Base-by-base conservation (phyloP, 345 rosid genomes). In the Cardiospermum halicacabum region DNA sequence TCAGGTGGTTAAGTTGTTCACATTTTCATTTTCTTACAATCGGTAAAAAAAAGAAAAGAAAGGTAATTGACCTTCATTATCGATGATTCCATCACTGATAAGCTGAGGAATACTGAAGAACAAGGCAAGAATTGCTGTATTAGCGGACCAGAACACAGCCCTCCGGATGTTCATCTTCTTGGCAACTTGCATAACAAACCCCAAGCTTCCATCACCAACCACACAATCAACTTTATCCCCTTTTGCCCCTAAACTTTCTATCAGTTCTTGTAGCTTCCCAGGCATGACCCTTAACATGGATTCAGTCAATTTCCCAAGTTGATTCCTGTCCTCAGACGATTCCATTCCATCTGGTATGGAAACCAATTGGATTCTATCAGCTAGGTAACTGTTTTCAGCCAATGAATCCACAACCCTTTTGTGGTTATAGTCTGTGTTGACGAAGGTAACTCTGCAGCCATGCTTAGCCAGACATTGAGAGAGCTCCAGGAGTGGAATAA, bases 11-110 rank as follows among this genome's bases (percentile, higher is more conserved):
- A 74, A 25, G 12, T 11, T 39, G 43, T 9, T 2, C 43, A 39
- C n/a, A n/a, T n/a, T 15, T 39, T n/a, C n/a, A n/a, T n/a, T n/a
- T n/a, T n/a, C n/a, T 39, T 39, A 3, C 10, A 15, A 39, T 39
- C 12, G 13, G 12, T 9, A 39, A 39, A 39, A 3, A 39, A 39
- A 15, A 15, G 31, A 19, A 19, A 3, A n/a, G n/a, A n/a, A n/a
- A n/a, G n/a, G n/a, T n/a, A 21, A 11, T 42, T 69, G 60, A 77
- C 83, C 86, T 16, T 78, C 67, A 5, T 58, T 42, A 18, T 78
- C 80, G 11, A 82, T 78, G 43, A 77, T 39, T 56, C 81, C 85
- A 66, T 80, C 82, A 19, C 74, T 68, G 39, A 82, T 58, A 32
- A 78, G 28, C 66, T 80, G 72, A 5, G 64, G 76, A 49, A 76